Conservation (phyloP, 2,329 filamentous ascomycete species). For the Cladophialophora yegresii region DNA sequence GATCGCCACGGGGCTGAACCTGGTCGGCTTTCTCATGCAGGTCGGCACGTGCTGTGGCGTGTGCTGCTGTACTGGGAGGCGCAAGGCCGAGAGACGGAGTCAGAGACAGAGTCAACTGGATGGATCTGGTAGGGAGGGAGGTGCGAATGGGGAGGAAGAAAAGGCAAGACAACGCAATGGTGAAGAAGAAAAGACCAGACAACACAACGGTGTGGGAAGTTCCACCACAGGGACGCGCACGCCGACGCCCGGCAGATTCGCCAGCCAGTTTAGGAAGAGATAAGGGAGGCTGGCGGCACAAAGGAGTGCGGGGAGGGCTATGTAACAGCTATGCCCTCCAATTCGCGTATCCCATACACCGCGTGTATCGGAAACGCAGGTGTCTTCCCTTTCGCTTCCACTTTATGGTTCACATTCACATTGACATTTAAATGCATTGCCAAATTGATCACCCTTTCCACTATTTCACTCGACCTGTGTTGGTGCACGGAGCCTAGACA, state of each 20-base stretch:
- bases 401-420: no score
- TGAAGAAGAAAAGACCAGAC: slow-evolving; percentile 58
- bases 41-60: slow-evolving; percentile 73
- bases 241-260: neutral
- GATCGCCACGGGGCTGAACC: slow-evolving; percentile 68
- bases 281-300: no score
- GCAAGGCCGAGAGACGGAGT: slow-evolving; percentile 18
- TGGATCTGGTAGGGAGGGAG: neutral
- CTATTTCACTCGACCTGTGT: no score
- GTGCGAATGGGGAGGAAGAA: slow-evolving; percentile 53
- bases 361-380: no score
- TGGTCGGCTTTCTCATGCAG: slow-evolving; percentile 73
- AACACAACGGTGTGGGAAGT: slow-evolving; percentile 23
- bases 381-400: no score
- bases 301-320: no score
- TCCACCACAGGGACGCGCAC: neutral
- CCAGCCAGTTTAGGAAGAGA: neutral
- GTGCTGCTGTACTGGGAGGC: slow-evolving; percentile 46
- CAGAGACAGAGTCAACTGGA: neutral
- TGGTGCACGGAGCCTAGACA: no score
- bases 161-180: slow-evolving; percentile 46
- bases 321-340: no score
- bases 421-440: no score
- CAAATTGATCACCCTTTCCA: no score
- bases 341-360: no score